Evolutionary conservation across 768 basidiomycete species (phyloP).

Genomic region (Termitomyces sp.): DNA sequence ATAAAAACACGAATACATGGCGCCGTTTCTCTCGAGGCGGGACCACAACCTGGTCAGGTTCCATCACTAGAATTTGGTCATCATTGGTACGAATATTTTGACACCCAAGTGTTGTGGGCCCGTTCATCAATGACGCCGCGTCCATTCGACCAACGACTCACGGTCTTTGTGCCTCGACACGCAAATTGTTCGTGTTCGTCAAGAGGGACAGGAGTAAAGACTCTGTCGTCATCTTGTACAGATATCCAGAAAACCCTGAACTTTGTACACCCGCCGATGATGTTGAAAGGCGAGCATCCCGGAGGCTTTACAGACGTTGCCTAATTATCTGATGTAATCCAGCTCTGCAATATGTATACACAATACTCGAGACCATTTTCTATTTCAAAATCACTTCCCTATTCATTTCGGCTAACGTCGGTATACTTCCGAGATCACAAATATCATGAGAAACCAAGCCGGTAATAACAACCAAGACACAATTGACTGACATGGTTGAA

Average conservation of each 20-base stretch:
- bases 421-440: no score
- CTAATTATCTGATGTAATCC: neutral
- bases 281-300: neutral
- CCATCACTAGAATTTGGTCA: conserved; percentile 33
- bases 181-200: neutral
- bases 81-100: conserved; percentile 34
- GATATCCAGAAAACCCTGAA: no score
- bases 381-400: neutral
- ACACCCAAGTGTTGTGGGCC: conserved; percentile 24
- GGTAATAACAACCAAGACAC: no score
- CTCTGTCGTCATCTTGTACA: neutral
- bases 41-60: conserved; percentile 25
- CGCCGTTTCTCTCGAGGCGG: conserved; percentile 24
- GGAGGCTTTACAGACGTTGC: neutral
- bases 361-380: neutral
- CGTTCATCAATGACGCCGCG: conserved; percentile 19
- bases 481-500: neutral
- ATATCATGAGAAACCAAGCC: neutral
- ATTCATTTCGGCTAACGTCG: no score
- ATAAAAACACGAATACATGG: conserved; percentile 23
- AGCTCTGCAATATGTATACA: neutral
- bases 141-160: neutral
- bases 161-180: neutral
- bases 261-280: neutral
- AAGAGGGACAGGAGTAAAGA: neutral